Conservation (phyloP, 2,329 filamentous ascomycete species). For the Atkinsonella hypoxylon region DNA sequence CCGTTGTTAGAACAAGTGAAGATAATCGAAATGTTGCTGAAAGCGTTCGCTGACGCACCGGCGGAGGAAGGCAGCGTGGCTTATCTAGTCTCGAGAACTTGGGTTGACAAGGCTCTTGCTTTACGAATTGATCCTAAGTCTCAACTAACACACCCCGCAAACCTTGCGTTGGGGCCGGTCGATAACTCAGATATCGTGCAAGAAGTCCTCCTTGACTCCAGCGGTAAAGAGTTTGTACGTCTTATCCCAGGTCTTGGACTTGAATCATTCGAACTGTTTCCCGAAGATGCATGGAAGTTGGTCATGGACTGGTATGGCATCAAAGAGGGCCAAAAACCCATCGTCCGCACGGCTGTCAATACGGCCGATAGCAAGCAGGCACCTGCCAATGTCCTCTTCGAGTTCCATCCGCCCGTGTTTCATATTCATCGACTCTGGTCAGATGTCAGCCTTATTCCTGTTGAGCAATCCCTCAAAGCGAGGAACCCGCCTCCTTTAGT, state of each 20-base stretch:
- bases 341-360: conserved; percentile 68
- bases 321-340: conserved; percentile 54
- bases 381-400: conserved; percentile 61
- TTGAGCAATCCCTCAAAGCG: conserved; percentile 48
- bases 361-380: conserved; percentile 34
- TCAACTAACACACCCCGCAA: conserved; percentile 45
- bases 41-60: conserved; percentile 37
- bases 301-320: conserved; percentile 76
- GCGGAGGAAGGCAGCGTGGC: conserved; percentile 61
- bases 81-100: conserved; percentile 66
- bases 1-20: conserved; percentile 52
- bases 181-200: conserved; percentile 78
- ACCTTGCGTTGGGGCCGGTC: conserved; percentile 59
- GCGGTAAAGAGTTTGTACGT: conserved; percentile 51
- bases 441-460: conserved; percentile 40
- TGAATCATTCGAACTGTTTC: conserved; percentile 68
- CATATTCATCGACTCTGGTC: conserved; percentile 70
- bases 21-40: conserved; percentile 52
- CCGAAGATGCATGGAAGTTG: conserved; percentile 68
- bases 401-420: conserved; percentile 75
- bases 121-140: conserved; percentile 47
- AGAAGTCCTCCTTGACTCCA: conserved; percentile 40
- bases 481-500: conserved; percentile 49
- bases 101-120: conserved; percentile 64
- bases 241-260: conserved; percentile 56